Conservation (phyloP, 2,329 filamentous ascomycete genomes). For the Alternaria hordeiaustralica region DNA sequence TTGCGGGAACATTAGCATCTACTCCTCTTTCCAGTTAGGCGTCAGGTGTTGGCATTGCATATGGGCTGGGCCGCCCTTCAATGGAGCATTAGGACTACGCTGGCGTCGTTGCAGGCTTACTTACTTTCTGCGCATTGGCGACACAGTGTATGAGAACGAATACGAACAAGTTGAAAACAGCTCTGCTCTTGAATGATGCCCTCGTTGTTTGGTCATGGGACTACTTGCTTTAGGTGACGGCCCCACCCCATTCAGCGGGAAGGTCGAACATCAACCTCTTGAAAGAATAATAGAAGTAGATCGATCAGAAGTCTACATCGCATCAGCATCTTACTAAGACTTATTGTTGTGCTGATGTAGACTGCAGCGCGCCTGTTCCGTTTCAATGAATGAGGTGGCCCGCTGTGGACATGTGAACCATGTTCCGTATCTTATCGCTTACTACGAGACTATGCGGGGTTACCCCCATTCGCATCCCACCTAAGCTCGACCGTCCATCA, state of each 20-base stretch:
- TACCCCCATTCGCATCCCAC: constrained; percentile 9
- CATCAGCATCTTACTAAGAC: background rate
- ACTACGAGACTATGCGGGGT: constrained; percentile 9
- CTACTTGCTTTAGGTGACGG: background rate
- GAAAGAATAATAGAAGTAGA: background rate
- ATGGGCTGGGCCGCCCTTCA: constrained; percentile 13
- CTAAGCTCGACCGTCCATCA: constrained; percentile 5
- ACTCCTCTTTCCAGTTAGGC: constrained; percentile 24
- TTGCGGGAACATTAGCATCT: constrained; percentile 26
- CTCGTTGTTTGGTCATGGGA: background rate
- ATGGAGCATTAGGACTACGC: constrained; percentile 8
- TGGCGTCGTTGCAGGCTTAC: constrained; percentile 16
- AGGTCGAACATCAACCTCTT: background rate
- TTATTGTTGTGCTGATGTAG: background rate
- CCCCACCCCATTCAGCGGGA: background rate
- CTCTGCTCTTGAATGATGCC: background rate
- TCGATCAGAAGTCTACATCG: background rate
- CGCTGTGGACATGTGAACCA: constrained; percentile 5
- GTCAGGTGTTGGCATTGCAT: constrained; percentile 31
- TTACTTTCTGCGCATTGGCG: constrained; percentile 1
- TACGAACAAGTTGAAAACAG: constrained; percentile 4
- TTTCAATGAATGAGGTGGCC: background rate
- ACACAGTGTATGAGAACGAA: constrained; percentile 6
- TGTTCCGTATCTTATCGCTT: constrained; percentile 15
- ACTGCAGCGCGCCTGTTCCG: background rate